Evolutionary conservation across 441 rosid genomes (phyloP), one percentile per base, ranked within the genome.

Genomic region (Mallotus japonicus): DNA sequence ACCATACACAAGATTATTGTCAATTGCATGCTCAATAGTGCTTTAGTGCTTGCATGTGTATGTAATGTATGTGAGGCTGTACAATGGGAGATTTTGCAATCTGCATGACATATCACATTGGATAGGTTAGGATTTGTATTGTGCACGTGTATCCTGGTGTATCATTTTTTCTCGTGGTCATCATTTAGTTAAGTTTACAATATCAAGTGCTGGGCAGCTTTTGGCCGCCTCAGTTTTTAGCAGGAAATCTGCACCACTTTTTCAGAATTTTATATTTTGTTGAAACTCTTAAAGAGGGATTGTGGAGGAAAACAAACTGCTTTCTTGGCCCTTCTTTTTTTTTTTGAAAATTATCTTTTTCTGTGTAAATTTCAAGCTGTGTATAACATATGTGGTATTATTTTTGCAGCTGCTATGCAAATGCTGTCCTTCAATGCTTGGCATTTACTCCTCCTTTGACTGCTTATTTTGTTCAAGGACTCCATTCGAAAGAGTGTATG

Each of bases 381-480:
- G 70, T 15, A 74, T 77, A 46, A 62, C 65, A 62, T 56, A 24
- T 17, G 46, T 50, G 57, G 67, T 75, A 17, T 80, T 69, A 69
- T 77, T 73, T 76, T 69, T 82, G 87, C 97, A 95, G 98, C 83
- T 95, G 99, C 77, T 95, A 93, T 83, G 98, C 98, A 47, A 95
- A 95, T 79, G 93, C 84, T 70, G 95, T 91, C 70, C 87, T 95
- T 79, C 98, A 95, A 78, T 95, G 99, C 81, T 78, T 95, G 83
- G 83, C 89, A 75, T 90, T 93, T 74, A 93, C 99, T 72, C 95
- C 97, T 83, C 97, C 99, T 50, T 75, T 95, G 80, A 87, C 93
- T 54, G 79, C 98, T 55, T 95, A 88, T 82, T 92, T 95, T 78
- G 82, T 87, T 74, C 94, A 90, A 85, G 92, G 89, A 65, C 79